These are phyloP conservation scores for Yamadazyma buinensis DNA, from an alignment of 1,139 yeast species.

Conservation along the genomic window DNA sequence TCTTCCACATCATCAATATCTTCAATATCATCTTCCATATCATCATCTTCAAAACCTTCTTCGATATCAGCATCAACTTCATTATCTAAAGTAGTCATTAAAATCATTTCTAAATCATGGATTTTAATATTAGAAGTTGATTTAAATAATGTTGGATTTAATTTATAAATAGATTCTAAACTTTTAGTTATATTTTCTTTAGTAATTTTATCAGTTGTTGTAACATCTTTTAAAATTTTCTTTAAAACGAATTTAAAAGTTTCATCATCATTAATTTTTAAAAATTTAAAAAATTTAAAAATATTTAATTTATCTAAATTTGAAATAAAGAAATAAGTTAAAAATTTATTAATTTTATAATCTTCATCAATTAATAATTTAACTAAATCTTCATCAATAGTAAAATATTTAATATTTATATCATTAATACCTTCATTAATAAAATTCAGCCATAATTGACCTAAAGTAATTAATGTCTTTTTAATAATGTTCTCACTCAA, in stretches of 20 bases:
- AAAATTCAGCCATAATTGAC: slow-evolving; percentile 39
- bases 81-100: slow-evolving; percentile 55
- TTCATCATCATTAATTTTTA: slow-evolving; percentile 18
- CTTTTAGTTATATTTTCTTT: slow-evolving; percentile 34
- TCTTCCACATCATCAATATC: background rate
- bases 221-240: slow-evolving; percentile 21
- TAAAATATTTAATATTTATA: slow-evolving; percentile 3
- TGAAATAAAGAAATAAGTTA: slow-evolving; percentile 25
- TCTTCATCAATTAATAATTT: slow-evolving; percentile 16
- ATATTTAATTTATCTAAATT: slow-evolving; percentile 16
- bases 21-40: slow-evolving; percentile 7
- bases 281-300: slow-evolving; percentile 19
- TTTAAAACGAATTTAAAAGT: slow-evolving; percentile 20
- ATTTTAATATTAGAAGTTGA: slow-evolving; percentile 31
- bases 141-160: slow-evolving; percentile 38
- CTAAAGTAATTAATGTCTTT: slow-evolving; percentile 38
- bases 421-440: background rate
- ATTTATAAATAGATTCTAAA: slow-evolving; percentile 42
- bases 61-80: slow-evolving; percentile 19
- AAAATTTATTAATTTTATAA: slow-evolving; percentile 29
- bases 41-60: slow-evolving; percentile 6
- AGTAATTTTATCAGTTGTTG: slow-evolving; percentile 16
- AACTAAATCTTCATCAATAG: slow-evolving; percentile 7
- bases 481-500: slow-evolving; percentile 18
- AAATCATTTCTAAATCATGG: slow-evolving; percentile 61